These are phyloP conservation scores for Smittium mucronatum DNA, from an alignment of 371 early-diverging fungal genomes.

Conservation along the genomic window DNA sequence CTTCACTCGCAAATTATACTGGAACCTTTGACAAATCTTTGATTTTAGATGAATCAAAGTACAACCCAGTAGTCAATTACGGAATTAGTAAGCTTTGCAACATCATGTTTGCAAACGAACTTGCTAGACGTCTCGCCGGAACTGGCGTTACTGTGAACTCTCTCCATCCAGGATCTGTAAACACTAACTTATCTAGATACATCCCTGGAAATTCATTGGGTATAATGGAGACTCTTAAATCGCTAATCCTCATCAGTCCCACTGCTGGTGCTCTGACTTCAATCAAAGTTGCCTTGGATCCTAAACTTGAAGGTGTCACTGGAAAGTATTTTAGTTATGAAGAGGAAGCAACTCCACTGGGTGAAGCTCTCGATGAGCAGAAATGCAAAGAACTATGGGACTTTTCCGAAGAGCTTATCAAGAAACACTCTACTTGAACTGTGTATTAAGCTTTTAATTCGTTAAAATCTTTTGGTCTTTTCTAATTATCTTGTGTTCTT, in stretches of 20 bases:
- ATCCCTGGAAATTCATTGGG: neutral
- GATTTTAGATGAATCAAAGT: neutral
- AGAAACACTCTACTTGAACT: neutral
- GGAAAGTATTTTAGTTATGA: slow-evolving; percentile 35
- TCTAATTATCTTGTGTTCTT: too few relatives aligned
- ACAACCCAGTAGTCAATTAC: neutral
- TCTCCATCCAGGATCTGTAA: slow-evolving; percentile 48
- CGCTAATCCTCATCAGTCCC: slow-evolving; percentile 17
- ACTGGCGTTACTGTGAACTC: slow-evolving; percentile 40
- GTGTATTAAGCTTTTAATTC: too few relatives aligned
- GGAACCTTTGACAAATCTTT: slow-evolving; percentile 22
- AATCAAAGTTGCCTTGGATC: slow-evolving; percentile 44
- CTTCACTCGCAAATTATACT: slow-evolving; percentile 3
- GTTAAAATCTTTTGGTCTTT: too few relatives aligned
- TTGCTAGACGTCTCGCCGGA: slow-evolving; percentile 22
- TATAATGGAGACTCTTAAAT: neutral
- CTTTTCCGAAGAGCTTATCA: slow-evolving; percentile 12
- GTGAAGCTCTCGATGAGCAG: slow-evolving; percentile 14
- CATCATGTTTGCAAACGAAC: slow-evolving; percentile 11
- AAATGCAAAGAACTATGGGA: slow-evolving; percentile 11
- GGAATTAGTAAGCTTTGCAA: slow-evolving; percentile 8
- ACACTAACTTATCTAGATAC: slow-evolving; percentile 36
- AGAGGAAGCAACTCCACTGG: neutral
- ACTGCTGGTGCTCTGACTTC: slow-evolving; percentile 42
- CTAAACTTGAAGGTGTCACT: slow-evolving; percentile 38